Conservation (phyloP, 352 stramenopile species). For the Lagenidium sp. region DNA sequence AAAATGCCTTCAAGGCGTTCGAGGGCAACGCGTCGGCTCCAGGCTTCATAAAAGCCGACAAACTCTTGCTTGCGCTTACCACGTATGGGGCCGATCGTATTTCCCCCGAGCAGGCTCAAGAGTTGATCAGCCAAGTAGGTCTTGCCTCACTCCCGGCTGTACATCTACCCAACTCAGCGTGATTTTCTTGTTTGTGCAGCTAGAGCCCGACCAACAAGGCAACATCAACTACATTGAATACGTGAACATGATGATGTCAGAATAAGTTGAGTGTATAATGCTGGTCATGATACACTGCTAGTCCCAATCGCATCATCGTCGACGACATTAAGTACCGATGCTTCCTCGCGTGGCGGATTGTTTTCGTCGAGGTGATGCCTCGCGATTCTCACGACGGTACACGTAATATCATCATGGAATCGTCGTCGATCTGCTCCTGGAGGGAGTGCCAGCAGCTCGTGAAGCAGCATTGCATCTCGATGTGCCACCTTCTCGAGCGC, state of each 20-base stretch:
- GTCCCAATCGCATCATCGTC: no score
- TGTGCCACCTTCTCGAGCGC: slow-evolving; percentile 62
- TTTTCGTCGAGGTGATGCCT: slow-evolving; percentile 1
- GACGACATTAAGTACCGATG: no score
- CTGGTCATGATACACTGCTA: background rate
- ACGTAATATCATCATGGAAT: slow-evolving; percentile 77
- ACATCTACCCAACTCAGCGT: no score
- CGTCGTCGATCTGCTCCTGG: slow-evolving; percentile 36
- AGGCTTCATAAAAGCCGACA: slow-evolving; percentile 80
- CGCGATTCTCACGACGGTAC: slow-evolving; percentile 60
- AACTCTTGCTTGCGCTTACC: slow-evolving; percentile 78
- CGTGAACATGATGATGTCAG: slow-evolving; percentile 94
- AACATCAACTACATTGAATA: slow-evolving; percentile 93
- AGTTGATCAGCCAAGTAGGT: slow-evolving; percentile 84
- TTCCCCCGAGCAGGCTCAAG: slow-evolving; percentile 84
- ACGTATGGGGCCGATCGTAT: slow-evolving; percentile 89
- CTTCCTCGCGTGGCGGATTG: background rate
- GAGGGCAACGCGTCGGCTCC: slow-evolving; percentile 52
- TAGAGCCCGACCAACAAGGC: slow-evolving; percentile 88
- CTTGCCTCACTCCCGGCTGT: no score
- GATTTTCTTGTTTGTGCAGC: slow-evolving; percentile 37
- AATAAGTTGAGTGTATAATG: slow-evolving; percentile 21
- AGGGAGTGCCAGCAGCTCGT: slow-evolving; percentile 51
- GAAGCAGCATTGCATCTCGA: slow-evolving; percentile 55
- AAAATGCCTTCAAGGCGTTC: slow-evolving; percentile 82